phyloP scores from a whole-genome alignment of 768 basidiomycete genomes.

The Phanerodontia chrysosporium region DNA sequence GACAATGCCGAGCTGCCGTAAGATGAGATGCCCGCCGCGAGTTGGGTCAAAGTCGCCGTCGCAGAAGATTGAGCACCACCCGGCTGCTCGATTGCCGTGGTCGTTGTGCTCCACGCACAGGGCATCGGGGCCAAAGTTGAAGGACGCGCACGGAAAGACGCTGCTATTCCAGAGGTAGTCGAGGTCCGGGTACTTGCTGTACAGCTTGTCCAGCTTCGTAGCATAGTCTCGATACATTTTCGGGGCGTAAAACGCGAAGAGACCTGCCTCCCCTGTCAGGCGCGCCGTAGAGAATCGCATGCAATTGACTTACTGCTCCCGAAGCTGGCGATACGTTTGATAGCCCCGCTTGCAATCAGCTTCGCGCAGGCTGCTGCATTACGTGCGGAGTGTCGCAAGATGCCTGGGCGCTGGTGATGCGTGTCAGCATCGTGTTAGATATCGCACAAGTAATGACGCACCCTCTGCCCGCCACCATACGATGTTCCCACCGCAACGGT shows the following conservation, averaged over 20 bases:
- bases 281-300: too few relatives aligned
- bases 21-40: slow-evolving; percentile 12
- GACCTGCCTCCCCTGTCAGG: too few relatives aligned
- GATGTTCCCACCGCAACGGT: neutral
- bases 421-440: too few relatives aligned
- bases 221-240: slow-evolving; percentile 1
- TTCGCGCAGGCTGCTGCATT: neutral
- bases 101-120: neutral
- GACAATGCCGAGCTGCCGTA: slow-evolving; percentile 9
- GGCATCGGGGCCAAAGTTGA: slow-evolving; percentile 11
- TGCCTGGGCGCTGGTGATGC: neutral
- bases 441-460: neutral
- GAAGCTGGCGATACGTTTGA: slow-evolving; percentile 4
- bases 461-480: neutral
- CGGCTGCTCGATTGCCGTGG: slow-evolving; percentile 1
- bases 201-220: neutral
- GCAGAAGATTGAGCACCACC: slow-evolving; percentile 7
- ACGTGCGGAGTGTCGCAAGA: neutral
- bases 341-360: neutral
- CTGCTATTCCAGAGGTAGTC: neutral
- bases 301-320: too few relatives aligned
- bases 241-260: slow-evolving; percentile 6
- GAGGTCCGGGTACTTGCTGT: neutral
- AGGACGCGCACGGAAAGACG: slow-evolving; percentile 5
- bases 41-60: slow-evolving; percentile 11